Evolutionary conservation across 768 basidiomycete genomes (phyloP).

Genomic region (Boletus pseudo-olivaceus): DNA sequence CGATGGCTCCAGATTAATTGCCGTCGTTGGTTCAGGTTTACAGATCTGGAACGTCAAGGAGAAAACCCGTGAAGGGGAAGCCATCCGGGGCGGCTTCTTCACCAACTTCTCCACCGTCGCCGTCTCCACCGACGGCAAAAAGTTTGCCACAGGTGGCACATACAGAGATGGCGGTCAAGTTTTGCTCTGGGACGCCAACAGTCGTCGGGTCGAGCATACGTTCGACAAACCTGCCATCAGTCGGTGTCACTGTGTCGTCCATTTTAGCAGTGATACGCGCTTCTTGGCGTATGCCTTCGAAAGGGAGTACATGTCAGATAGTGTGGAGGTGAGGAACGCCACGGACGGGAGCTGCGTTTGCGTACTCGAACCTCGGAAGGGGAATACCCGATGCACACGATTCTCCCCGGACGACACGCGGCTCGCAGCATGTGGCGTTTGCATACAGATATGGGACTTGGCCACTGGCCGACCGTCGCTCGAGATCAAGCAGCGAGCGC

Average conservation of each 20-base stretch:
- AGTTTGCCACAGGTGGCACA: slow-evolving; percentile 23
- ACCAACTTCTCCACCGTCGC: slow-evolving; percentile 25
- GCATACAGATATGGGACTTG: slow-evolving; percentile 25
- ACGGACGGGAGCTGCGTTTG: slow-evolving; percentile 11
- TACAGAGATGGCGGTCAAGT: slow-evolving; percentile 25
- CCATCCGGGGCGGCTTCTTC: slow-evolving; percentile 23
- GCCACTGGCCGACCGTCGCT: slow-evolving; percentile 15
- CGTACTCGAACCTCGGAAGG: slow-evolving; percentile 22
- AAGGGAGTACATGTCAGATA: slow-evolving; percentile 26
- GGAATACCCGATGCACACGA: slow-evolving; percentile 24
- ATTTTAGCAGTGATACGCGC: slow-evolving; percentile 21
- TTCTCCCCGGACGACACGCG: slow-evolving; percentile 24
- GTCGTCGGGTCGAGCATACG: slow-evolving; percentile 23
- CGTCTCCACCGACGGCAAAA: slow-evolving; percentile 23
- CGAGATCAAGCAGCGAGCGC: slow-evolving; percentile 26
- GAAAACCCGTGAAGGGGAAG: slow-evolving; percentile 19
- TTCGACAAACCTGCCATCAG: slow-evolving; percentile 23
- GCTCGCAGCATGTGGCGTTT: slow-evolving; percentile 22
- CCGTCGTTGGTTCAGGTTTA: slow-evolving; percentile 24
- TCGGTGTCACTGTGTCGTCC: slow-evolving; percentile 22
- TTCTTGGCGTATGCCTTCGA: slow-evolving; percentile 20
- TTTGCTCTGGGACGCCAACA: slow-evolving; percentile 19
- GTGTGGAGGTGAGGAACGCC: slow-evolving; percentile 14
- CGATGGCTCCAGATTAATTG: slow-evolving; percentile 24
- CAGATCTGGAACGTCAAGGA: slow-evolving; percentile 25